A percentile compares a stretch with the other conserved stretches of the same genome.
phyloP scores from a whole-genome alignment of 2,329 filamentous ascomycete species.

The Pseudogymnoascus sp. region DNA sequence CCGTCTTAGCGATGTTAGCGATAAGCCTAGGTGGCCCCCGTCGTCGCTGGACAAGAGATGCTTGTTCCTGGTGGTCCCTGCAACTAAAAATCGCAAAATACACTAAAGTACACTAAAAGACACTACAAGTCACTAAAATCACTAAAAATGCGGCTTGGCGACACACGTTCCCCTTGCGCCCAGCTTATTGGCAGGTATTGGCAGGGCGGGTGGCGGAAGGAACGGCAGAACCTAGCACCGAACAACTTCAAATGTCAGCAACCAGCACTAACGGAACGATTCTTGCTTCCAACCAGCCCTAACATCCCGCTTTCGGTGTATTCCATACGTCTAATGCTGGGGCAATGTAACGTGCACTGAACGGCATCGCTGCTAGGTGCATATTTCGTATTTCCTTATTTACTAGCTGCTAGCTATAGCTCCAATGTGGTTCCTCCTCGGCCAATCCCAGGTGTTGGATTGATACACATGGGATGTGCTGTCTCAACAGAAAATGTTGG shows the following conservation, averaged over 20 bases:
- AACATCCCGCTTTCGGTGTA: not conserved
- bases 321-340: not conserved
- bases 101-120: not conserved
- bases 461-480: constrained; percentile 2
- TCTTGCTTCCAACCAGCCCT: not conserved
- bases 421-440: not conserved
- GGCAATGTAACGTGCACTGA: not conserved
- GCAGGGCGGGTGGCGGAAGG: constrained; percentile 2
- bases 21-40: not conserved
- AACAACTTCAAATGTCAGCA: not conserved
- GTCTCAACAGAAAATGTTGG: not conserved
- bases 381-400: constrained; percentile 1
- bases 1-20: not conserved
- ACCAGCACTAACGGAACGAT: not conserved
- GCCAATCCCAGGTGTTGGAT: not conserved
- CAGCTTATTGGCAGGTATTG: constrained; percentile 7
- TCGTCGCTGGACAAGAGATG: not conserved
- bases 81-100: not conserved
- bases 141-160: not conserved
- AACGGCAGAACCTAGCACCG: not conserved
- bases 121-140: not conserved
- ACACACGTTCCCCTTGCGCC: not conserved
- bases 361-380: not conserved
- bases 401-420: not conserved
- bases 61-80: constrained; percentile 7